Base-by-base conservation (phyloP, 1,139 yeast genomes). In the Yamadazyma siamensis region DNA sequence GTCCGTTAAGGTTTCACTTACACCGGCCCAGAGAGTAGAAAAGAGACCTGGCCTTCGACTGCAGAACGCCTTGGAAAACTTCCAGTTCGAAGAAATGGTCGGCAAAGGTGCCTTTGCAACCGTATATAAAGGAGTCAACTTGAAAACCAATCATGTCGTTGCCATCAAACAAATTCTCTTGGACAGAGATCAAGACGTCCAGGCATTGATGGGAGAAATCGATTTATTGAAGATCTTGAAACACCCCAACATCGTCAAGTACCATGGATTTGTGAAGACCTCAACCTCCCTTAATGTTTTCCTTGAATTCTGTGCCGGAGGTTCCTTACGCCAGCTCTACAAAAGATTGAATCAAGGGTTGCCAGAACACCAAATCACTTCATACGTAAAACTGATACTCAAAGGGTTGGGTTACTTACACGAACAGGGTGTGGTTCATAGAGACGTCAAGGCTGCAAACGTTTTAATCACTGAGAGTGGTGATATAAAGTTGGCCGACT, bases 91-190 rank as follows among this genome's bases (percentile, higher is more conserved):
- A 32, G 72, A 79, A 14, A 88, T 87, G 56, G 87, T 91, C 26
- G 98, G 98, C 11, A 77, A 83, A 46, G 98, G 98, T 19, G 87
- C 96, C 13, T 91, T 88, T 62, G 98, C 98, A 35, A 82, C 80
- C 40, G 98, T 91, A 16, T 91, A 84, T 64, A 80, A 79, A 52
- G 95, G 94, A 13, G 61, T 75, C 20, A 85, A 87, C 46, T 61
- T 72, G 36, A 64, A 61, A 31, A 82, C 86, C 0, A 77, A 78
- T 4, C 82, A 78, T 34, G 71, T 79, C 4, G 87, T 84, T 8
- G 98, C 98, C 0, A 79, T 91, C 31, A 91, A 94, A 54, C 91
- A 84, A 49, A 80, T 91, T 16, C 64, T 75, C 15, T 65, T 86
- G 26, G 81, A 66, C 21, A 53, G 52, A 34, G 65, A 60, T 38